These are phyloP conservation scores for Neophaeococcomyces aloes DNA, from an alignment of 2,329 filamentous ascomycete species.

Conservation along the genomic window DNA sequence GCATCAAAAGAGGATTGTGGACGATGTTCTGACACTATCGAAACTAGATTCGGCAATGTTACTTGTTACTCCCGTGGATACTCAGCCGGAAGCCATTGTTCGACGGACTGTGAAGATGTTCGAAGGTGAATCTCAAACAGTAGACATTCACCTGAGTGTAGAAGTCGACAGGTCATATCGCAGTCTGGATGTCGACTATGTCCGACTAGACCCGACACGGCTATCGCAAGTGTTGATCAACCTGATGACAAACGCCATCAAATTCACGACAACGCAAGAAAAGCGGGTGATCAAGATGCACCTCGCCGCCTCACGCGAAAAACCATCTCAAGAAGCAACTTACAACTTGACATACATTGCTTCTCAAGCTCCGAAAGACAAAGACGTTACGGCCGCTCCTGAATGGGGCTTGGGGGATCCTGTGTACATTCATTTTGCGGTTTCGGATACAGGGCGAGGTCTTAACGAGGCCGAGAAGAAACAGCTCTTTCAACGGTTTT, in stretches of 20 bases:
- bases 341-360: conserved; percentile 28
- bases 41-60: conserved; percentile 68
- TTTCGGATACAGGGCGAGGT: conserved; percentile 67
- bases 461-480: conserved; percentile 62
- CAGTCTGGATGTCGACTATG: conserved; percentile 51
- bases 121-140: conserved; percentile 59
- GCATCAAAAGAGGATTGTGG: conserved; percentile 70
- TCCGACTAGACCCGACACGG: conserved; percentile 60
- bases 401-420: conserved; percentile 50
- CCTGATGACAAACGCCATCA: conserved; percentile 68
- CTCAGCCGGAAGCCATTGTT: conserved; percentile 57
- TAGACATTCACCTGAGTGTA: conserved; percentile 57
- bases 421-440: conserved; percentile 59
- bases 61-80: conserved; percentile 58
- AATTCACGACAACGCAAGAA: conserved; percentile 57
- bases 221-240: conserved; percentile 73
- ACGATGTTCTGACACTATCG: conserved; percentile 62
- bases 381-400: conserved; percentile 29
- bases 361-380: conserved; percentile 21
- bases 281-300: conserved; percentile 39
- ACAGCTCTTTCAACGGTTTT: conserved; percentile 66
- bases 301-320: conserved; percentile 39
- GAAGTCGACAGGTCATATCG: conserved; percentile 52
- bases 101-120: conserved; percentile 66
- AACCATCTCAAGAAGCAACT: conserved; percentile 34